A percentile compares a stretch with the other conserved stretches of the same genome.
These are phyloP conservation scores for Tetrapyrgos nigripes DNA, from an alignment of 1,284 basidiomycete genomes.

Conservation along the genomic window DNA sequence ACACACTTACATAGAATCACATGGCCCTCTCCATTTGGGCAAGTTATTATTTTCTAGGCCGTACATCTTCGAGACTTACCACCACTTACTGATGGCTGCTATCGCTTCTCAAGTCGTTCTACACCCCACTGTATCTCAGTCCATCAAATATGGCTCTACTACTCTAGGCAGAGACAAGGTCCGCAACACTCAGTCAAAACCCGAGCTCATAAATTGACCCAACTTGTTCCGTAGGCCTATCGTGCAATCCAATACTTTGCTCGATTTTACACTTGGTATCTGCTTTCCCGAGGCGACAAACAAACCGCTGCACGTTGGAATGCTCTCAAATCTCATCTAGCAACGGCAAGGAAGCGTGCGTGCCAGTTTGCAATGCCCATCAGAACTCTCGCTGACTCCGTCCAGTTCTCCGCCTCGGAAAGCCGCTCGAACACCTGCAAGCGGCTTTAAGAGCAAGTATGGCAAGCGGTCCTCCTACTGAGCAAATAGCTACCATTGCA, in stretches of 20 bases:
- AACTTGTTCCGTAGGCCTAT: conserved; percentile 65
- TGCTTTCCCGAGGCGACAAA: conserved; percentile 68
- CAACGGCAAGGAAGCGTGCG: conserved; percentile 81
- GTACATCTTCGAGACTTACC: conserved; percentile 10
- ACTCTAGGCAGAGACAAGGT: conserved; percentile 93
- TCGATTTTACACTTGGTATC: conserved; percentile 89
- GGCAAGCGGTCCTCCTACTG: conserved; percentile 62
- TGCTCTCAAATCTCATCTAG: conserved; percentile 82
- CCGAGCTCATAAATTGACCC: background rate
- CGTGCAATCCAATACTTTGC: conserved; percentile 93
- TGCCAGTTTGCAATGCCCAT: conserved; percentile 22
- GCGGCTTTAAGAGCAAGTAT: conserved; percentile 85
- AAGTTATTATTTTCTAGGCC: background rate
- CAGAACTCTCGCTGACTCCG: background rate
- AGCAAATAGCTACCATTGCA: conserved; percentile 83
- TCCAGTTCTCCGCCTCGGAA: conserved; percentile 90
- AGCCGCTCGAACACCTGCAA: conserved; percentile 95
- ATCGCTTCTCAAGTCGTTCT: conserved; percentile 81
- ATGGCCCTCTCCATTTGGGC: too few species aligned
- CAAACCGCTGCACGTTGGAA: conserved; percentile 76
- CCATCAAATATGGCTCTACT: conserved; percentile 80
- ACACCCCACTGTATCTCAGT: conserved; percentile 81
- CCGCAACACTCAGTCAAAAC: conserved; percentile 18
- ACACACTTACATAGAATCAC: too few species aligned
- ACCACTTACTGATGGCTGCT: too few species aligned